phyloP scores from a whole-genome alignment of 2,329 filamentous ascomycete species.

The Calonectria pauciramosa region DNA sequence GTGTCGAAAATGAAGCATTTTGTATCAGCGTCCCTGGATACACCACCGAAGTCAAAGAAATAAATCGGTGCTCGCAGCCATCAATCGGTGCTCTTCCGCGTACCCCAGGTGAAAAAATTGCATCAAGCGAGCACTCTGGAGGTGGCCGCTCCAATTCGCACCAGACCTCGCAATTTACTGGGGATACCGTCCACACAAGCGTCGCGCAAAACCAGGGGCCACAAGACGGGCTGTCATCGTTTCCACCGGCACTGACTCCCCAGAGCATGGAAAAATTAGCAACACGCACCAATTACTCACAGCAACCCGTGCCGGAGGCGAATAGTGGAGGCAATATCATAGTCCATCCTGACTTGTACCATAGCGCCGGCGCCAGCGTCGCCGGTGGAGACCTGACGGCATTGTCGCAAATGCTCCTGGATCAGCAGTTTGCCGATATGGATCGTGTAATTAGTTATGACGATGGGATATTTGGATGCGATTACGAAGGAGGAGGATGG shows the following conservation, averaged over 20 bases:
- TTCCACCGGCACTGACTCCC: neutral
- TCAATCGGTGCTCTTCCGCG: neutral
- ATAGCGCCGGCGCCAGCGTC: constrained; percentile 2
- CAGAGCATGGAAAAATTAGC: neutral
- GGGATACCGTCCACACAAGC: neutral
- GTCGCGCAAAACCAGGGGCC: neutral
- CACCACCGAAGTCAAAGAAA: constrained; percentile 34
- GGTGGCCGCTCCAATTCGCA: neutral
- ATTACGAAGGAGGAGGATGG: constrained; percentile 16
- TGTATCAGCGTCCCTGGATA: constrained; percentile 28
- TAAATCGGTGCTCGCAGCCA: neutral
- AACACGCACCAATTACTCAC: neutral
- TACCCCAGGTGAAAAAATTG: neutral
- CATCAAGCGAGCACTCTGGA: neutral
- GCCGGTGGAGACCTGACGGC: constrained; percentile 11
- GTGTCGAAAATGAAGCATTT: constrained; percentile 26
- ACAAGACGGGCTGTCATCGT: neutral
- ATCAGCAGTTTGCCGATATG: constrained; percentile 16
- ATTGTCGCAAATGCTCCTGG: constrained; percentile 15
- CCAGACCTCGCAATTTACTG: neutral
- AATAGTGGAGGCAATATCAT: neutral
- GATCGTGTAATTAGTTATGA: constrained; percentile 16
- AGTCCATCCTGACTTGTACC: constrained; percentile 1
- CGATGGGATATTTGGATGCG: constrained; percentile 10
- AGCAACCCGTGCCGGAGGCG: neutral